Evolutionary conservation across 2,329 filamentous ascomycete species (phyloP).

Genomic region (Monosporascus sp.): DNA sequence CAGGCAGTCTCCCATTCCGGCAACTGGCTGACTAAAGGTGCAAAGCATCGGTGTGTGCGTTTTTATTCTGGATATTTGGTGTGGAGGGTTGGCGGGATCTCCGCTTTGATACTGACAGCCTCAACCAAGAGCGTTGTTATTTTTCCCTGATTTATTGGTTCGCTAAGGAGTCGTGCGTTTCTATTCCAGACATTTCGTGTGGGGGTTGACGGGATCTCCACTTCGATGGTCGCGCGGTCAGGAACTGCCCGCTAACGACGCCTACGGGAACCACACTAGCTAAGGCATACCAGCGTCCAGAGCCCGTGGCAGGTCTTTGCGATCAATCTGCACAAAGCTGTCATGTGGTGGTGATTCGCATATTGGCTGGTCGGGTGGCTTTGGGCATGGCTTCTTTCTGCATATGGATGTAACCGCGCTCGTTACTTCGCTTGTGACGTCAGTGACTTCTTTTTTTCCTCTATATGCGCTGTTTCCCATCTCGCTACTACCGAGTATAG

Average conservation of each 20-base stretch:
- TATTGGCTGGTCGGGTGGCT: no score
- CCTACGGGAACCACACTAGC: background rate
- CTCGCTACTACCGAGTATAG: no score
- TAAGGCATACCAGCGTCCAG: background rate
- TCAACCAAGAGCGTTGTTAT: background rate
- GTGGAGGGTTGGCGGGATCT: background rate
- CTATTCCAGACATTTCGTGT: no score
- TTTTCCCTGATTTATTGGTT: background rate
- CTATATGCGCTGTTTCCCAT: no score
- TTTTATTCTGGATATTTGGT: background rate
- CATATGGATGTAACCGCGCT: no score
- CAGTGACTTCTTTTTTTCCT: no score
- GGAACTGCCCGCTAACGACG: background rate
- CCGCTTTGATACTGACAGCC: background rate
- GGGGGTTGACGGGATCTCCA: no score
- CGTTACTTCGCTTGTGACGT: no score
- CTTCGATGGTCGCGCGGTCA: background rate
- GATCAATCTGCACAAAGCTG: background rate
- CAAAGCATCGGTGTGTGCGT: background rate
- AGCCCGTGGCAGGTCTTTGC: background rate
- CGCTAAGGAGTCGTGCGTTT: background rate
- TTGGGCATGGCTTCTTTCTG: no score
- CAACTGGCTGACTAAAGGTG: background rate
- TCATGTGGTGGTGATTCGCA: background rate
- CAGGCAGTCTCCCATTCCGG: background rate